Percentiles rank a stretch among this genome's conserved stretches.
Conservation (phyloP, 2,329 filamentous ascomycete species). For the Cercospora sesami region DNA sequence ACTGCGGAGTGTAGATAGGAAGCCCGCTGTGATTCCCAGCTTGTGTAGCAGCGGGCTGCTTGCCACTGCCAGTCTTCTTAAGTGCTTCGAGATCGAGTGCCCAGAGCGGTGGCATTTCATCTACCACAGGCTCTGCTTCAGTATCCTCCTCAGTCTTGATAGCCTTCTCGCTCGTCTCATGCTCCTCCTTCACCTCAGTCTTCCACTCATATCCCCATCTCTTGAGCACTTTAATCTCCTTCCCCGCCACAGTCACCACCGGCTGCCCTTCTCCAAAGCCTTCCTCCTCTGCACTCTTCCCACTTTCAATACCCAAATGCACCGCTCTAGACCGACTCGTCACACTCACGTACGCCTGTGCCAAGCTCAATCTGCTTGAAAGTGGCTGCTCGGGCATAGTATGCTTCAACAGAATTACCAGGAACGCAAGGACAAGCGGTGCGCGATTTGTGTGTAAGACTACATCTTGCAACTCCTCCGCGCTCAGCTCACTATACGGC, state of each 20-base stretch:
- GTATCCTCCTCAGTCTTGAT: conserved; percentile 25
- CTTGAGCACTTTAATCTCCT: conserved; percentile 73
- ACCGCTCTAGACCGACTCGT: conserved; percentile 77
- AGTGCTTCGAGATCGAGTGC: conserved; percentile 59
- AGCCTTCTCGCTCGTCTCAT: conserved; percentile 37
- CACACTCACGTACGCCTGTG: conserved; percentile 78
- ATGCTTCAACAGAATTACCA: conserved; percentile 69
- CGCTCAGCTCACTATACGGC: conserved; percentile 56
- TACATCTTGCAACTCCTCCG: conserved; percentile 59
- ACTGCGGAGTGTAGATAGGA: conserved; percentile 72
- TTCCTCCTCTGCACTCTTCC: conserved; percentile 65
- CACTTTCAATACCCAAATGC: conserved; percentile 69
- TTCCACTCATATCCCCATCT: conserved; percentile 70
- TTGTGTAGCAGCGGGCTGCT: conserved; percentile 26
- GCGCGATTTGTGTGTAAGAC: conserved; percentile 74
- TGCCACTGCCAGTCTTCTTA: conserved; percentile 43
- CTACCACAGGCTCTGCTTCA: conserved; percentile 7
- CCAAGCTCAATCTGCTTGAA: conserved; percentile 79
- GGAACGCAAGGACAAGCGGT: conserved; percentile 78
- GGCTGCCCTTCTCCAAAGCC: conserved; percentile 76
- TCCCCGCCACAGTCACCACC: conserved; percentile 67
- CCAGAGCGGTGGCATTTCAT: conserved; percentile 56
- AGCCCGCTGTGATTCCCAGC: conserved; percentile 51
- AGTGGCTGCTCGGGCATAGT: conserved; percentile 84
- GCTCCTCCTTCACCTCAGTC: conserved; percentile 29